These are phyloP conservation scores for Agastache rugosa DNA, from an alignment of 257 asterid genomes.

Conservation along the genomic window DNA sequence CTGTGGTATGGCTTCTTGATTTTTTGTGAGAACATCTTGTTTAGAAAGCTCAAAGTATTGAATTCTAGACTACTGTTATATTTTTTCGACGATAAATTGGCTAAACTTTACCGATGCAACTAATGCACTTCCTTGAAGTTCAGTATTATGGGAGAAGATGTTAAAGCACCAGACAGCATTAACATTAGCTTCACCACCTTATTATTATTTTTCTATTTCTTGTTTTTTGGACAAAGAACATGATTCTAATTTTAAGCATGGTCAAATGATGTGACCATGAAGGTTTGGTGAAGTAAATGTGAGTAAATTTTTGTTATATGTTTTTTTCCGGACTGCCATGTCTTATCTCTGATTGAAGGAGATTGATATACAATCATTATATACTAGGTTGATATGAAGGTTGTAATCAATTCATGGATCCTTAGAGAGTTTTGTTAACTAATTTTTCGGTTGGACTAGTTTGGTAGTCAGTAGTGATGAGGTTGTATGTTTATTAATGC, in stretches of 20 bases:
- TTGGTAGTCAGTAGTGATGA: slow-evolving; percentile 1
- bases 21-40: background rate
- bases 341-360: background rate
- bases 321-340: background rate
- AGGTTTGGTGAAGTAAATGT: slow-evolving; percentile 6
- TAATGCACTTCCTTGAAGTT: background rate
- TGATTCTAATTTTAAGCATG: background rate
- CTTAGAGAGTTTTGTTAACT: slow-evolving; percentile 4
- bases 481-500: slow-evolving; percentile 12
- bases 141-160: slow-evolving; percentile 14
- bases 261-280: slow-evolving; percentile 3
- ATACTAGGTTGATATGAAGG: background rate
- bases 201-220: background rate
- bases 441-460: slow-evolving; percentile 9
- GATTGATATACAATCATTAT: background rate
- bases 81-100: background rate
- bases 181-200: background rate
- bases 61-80: background rate
- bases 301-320: background rate
- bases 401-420: slow-evolving; percentile 4
- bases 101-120: background rate
- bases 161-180: slow-evolving; percentile 13
- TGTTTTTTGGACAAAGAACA: background rate
- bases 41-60: background rate
- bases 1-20: background rate